Conservation (phyloP, 768 basidiomycete species). For the Boletus rex-veris region DNA sequence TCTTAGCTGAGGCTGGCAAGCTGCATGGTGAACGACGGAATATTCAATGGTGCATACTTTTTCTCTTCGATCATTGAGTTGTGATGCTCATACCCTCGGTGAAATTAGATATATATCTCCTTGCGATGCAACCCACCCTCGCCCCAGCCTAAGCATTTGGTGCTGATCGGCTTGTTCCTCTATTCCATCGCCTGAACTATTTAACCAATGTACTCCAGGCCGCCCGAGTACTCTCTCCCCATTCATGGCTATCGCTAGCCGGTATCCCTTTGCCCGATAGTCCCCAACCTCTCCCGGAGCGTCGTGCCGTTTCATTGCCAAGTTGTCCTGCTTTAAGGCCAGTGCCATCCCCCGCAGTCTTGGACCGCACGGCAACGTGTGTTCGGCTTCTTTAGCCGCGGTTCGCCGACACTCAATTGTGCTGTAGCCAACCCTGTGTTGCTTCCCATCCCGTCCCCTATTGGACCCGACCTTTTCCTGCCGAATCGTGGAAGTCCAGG, state of each 20-base stretch:
- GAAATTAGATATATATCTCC: slow-evolving; percentile 61
- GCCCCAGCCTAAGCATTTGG: slow-evolving; percentile 72
- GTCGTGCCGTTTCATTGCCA: slow-evolving; percentile 46
- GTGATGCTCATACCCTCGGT: slow-evolving; percentile 32
- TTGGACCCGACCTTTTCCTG: too few relatives aligned
- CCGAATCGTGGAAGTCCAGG: too few relatives aligned
- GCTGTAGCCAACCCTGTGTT: too few relatives aligned
- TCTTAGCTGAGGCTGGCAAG: slow-evolving; percentile 75
- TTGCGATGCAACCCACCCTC: slow-evolving; percentile 53
- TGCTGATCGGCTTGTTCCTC: slow-evolving; percentile 54
- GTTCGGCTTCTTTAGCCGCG: too few relatives aligned
- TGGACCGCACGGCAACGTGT: too few relatives aligned
- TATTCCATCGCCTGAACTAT: neutral
- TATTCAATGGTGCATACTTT: slow-evolving; percentile 60
- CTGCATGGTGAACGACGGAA: slow-evolving; percentile 68
- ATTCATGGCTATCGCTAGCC: slow-evolving; percentile 38
- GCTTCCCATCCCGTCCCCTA: too few relatives aligned
- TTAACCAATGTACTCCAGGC: slow-evolving; percentile 27
- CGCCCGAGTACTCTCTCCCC: slow-evolving; percentile 37
- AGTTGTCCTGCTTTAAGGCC: slow-evolving; percentile 32
- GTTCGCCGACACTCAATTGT: too few relatives aligned
- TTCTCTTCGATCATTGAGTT: neutral
- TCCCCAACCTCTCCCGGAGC: slow-evolving; percentile 48
- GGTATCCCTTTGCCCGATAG: slow-evolving; percentile 34
- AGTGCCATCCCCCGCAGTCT: slow-evolving; percentile 12